phyloP scores from a whole-genome alignment of 805 yeast genomes.

The Candida incommunis region DNA sequence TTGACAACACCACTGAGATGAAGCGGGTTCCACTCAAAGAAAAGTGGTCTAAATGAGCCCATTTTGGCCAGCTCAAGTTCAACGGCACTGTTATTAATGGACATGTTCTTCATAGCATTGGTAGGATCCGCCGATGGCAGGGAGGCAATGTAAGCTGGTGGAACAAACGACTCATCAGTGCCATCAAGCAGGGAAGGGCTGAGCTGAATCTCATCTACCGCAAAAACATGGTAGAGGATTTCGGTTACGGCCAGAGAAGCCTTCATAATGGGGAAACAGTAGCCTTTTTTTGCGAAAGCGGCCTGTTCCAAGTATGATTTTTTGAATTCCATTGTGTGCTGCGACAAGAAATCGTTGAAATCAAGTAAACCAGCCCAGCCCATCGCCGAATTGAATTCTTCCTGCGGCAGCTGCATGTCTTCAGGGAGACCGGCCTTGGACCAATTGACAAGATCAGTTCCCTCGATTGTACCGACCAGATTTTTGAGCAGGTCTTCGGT shows the following conservation, averaged over 20 bases:
- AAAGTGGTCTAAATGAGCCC: constrained; percentile 11
- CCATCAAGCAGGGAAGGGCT: constrained; percentile 5
- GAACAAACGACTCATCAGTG: constrained; percentile 7
- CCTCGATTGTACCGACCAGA: constrained; percentile 9
- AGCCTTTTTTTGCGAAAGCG: constrained; percentile 9
- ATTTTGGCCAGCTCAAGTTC: constrained; percentile 7
- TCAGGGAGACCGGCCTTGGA: constrained; percentile 11
- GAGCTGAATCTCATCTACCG: constrained; percentile 5
- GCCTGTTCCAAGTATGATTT: constrained; percentile 13
- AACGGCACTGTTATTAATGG: constrained; percentile 5
- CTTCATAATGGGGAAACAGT: constrained; percentile 12
- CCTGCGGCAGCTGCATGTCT: constrained; percentile 5
- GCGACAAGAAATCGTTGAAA: constrained; percentile 11
- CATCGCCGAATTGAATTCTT: constrained; percentile 6
- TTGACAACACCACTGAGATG: constrained; percentile 43
- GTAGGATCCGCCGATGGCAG: background rate
- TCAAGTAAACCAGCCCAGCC: constrained; percentile 15
- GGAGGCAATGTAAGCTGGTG: constrained; percentile 8
- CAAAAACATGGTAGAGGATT: constrained; percentile 8
- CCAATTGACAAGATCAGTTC: constrained; percentile 9
- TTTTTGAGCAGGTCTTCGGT: constrained; percentile 6
- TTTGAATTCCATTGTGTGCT: constrained; percentile 10
- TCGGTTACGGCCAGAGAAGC: constrained; percentile 13
- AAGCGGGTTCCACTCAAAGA: constrained; percentile 35
- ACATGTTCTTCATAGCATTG: background rate